phyloP scores from a whole-genome alignment of 768 basidiomycete genomes.

The Kwoniella pini region DNA sequence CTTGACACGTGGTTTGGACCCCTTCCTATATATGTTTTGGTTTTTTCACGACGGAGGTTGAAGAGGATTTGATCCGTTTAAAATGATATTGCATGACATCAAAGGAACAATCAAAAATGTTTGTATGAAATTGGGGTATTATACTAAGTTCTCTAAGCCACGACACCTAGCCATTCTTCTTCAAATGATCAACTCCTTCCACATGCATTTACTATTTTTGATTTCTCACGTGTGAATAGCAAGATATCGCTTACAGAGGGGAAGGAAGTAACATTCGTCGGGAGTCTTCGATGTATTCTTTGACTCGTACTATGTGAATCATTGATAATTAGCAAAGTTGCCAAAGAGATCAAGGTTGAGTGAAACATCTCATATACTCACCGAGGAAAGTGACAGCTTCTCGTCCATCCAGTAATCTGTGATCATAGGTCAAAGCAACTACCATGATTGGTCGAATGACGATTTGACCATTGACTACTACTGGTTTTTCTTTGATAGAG shows the following conservation, averaged over 20 bases:
- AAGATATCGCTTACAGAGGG: constrained; percentile 24
- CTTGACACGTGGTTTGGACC: no score
- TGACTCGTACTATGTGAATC: constrained; percentile 69
- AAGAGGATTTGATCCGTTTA: neutral
- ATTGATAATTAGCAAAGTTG: neutral
- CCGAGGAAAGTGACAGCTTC: constrained; percentile 98
- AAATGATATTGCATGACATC: constrained; percentile 10
- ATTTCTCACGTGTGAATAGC: no score
- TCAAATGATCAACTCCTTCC: neutral
- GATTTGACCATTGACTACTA: constrained; percentile 90
- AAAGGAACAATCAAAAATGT: neutral
- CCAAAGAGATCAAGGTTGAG: neutral
- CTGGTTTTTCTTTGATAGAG: constrained; percentile 83
- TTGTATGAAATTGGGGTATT: neutral
- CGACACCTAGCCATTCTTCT: neutral
- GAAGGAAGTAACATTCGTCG: constrained; percentile 67
- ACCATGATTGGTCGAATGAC: constrained; percentile 93
- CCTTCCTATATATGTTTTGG: no score
- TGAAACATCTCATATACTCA: constrained; percentile 57
- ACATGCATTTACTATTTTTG: no score
- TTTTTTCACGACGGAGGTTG: no score
- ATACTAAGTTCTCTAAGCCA: neutral
- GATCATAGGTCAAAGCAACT: constrained; percentile 84
- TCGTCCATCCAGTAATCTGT: constrained; percentile 89
- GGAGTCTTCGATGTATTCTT: constrained; percentile 94